Evolutionary conservation across 2,329 filamentous ascomycete genomes (phyloP).

Genomic region (Exophiala oligosperma): DNA sequence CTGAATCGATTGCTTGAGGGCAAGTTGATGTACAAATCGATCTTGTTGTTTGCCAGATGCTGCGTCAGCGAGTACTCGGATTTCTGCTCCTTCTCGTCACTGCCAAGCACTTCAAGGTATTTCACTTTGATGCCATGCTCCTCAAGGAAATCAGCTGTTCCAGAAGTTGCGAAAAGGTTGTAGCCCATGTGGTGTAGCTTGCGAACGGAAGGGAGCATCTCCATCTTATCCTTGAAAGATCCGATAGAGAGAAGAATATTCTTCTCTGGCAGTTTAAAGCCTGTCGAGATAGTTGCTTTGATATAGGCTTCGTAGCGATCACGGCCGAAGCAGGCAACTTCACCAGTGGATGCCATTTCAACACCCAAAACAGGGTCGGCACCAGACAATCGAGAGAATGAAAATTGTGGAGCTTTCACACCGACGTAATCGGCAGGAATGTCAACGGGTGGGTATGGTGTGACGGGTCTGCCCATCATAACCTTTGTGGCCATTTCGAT

Average conservation of each 20-base stretch:
- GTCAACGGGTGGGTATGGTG: constrained; percentile 75
- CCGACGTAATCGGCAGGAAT: constrained; percentile 82
- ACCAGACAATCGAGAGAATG: constrained; percentile 93
- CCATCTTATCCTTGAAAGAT: constrained; percentile 95
- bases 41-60: constrained; percentile 95
- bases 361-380: constrained; percentile 96
- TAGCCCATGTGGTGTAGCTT: constrained; percentile 89
- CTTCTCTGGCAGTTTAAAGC: constrained; percentile 93
- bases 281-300: constrained; percentile 92
- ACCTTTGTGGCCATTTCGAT: constrained; percentile 99
- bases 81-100: constrained; percentile 79
- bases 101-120: constrained; percentile 83
- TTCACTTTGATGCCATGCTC: constrained; percentile 90
- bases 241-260: constrained; percentile 95
- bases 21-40: constrained; percentile 98
- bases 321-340: constrained; percentile 92
- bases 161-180: constrained; percentile 93
- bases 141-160: constrained; percentile 94
- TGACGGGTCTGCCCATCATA: constrained; percentile 81
- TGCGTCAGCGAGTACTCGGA: constrained; percentile 96
- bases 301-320: constrained; percentile 98
- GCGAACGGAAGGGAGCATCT: constrained; percentile 90
- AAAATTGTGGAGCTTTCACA: constrained; percentile 98
- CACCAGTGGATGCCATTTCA: constrained; percentile 98
- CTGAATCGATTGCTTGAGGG: constrained; percentile 98